A percentile compares a stretch with the other conserved stretches of the same genome.
phyloP scores from a whole-genome alignment of 495 filamentous ascomycete species.

The Melanomma pulvis-pyrius region DNA sequence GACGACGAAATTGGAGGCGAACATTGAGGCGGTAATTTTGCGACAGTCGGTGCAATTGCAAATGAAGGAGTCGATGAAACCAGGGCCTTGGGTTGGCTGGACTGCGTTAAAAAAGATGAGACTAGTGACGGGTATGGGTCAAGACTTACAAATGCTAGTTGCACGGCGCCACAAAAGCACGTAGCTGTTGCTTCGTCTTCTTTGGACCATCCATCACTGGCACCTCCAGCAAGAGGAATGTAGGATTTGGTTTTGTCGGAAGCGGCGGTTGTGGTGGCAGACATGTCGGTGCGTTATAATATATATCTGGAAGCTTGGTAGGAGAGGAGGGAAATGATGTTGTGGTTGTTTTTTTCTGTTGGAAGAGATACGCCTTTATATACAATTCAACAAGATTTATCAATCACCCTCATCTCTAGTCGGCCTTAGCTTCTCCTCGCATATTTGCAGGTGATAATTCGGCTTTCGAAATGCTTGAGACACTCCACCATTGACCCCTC shows the following conservation, averaged over 20 bases:
- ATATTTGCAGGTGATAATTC: not conserved
- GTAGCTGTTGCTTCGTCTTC: slow-evolving; percentile 54
- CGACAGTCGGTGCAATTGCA: slow-evolving; percentile 38
- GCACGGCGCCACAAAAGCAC: slow-evolving; percentile 36
- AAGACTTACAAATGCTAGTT: slow-evolving; percentile 30
- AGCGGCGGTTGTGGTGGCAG: not conserved
- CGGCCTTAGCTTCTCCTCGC: not conserved
- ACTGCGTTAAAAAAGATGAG: not conserved
- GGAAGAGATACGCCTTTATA: not conserved
- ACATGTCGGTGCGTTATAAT: not conserved
- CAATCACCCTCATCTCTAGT: not conserved
- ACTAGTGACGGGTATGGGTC: not conserved
- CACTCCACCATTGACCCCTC: not conserved
- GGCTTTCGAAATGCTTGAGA: not conserved
- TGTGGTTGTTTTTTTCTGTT: not conserved
- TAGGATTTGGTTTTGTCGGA: slow-evolving; percentile 36
- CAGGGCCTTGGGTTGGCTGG: slow-evolving; percentile 23
- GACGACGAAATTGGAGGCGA: slow-evolving; percentile 32
- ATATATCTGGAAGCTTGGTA: not conserved
- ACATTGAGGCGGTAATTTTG: slow-evolving; percentile 30
- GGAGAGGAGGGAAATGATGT: not conserved
- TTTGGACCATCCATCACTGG: slow-evolving; percentile 45
- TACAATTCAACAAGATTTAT: not conserved
- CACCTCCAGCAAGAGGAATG: slow-evolving; percentile 43
- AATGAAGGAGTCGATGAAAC: slow-evolving; percentile 21